Base-by-base conservation (phyloP, 2,329 filamentous ascomycete species). In the Esteya vermicola region DNA sequence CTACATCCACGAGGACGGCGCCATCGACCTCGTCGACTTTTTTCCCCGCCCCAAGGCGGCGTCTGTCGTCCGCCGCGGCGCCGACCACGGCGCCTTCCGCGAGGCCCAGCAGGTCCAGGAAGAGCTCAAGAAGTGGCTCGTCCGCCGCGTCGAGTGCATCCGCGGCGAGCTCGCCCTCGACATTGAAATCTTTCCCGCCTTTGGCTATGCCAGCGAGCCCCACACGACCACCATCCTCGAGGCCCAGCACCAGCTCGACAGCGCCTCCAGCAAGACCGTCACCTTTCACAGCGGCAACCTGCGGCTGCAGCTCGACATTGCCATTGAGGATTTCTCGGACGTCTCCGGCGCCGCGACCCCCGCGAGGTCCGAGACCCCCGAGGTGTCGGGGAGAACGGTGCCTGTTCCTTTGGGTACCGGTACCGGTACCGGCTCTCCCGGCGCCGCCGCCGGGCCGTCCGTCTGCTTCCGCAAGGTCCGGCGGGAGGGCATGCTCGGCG, bases 1-100 rank as follows among this genome's bases (percentile, higher is more conserved):
- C n/a, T 85, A 81, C 55, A 79, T 85, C 47, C 72, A 80, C 46
- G 81, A 86, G 49, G 72, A 81, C 41, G 82, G 81, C 1, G 81
- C 85, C 1, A 72, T 81, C 10, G 79, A 82, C 41, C 55, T 86
- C 23, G 64, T 82, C 14, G 81, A 86, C 54, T 86, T 85, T 59
- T 85, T 86, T 48, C 81, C 81, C 0, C 68, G 81, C 1, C 78
- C 80, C 10, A 76, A 72, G 51, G 72, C 67, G 38, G 67, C 68
- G 25, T 61, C 62, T 31, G 67, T 76, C 22, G 56, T 74, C 16
- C 59, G 62, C 39, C 64, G 64, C 48, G 57, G 57, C 7, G 57
- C 58, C 44, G 67, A 59, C 48, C 66, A 67, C 54, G 70, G 58
- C 50, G 63, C 68, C 7, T 76, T 64, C 38, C 65, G 70, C 8